These are phyloP conservation scores for Mortierella sp. DNA, from an alignment of 371 early-diverging fungal genomes.

Conservation along the genomic window DNA sequence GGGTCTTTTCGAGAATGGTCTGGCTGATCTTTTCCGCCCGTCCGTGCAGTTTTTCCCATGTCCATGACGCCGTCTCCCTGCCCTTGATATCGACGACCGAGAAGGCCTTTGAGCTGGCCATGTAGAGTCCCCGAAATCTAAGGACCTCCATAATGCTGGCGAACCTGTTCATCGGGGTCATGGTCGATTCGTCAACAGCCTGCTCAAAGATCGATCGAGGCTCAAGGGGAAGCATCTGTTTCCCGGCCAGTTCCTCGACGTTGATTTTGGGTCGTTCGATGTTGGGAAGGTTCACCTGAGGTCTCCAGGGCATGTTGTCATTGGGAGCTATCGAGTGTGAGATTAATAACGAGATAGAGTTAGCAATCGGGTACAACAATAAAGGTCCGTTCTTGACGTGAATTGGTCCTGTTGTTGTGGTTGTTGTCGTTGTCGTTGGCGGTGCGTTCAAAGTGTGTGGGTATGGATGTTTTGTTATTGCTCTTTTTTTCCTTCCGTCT, in stretches of 20 bases:
- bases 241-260: slow-evolving; percentile 56
- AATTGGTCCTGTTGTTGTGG: too few relatives aligned
- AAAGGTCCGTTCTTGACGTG: too few relatives aligned
- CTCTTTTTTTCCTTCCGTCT: not conserved
- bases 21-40: slow-evolving; percentile 79
- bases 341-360: slow-evolving; percentile 2
- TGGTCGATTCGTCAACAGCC: slow-evolving; percentile 54
- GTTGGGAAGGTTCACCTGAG: slow-evolving; percentile 48
- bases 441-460: not conserved
- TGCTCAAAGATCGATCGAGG: slow-evolving; percentile 53
- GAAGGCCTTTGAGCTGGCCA: slow-evolving; percentile 66
- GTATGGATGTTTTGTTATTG: not conserved
- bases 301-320: slow-evolving; percentile 54
- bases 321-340: slow-evolving; percentile 40
- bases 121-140: slow-evolving; percentile 52
- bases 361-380: too few relatives aligned
- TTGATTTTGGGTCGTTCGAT: slow-evolving; percentile 54
- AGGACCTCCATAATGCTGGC: slow-evolving; percentile 48
- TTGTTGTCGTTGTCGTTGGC: slow-evolving; percentile 4
- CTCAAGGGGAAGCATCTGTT: slow-evolving; percentile 57
- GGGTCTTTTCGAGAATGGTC: slow-evolving; percentile 68
- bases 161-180: slow-evolving; percentile 57
- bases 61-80: slow-evolving; percentile 71
- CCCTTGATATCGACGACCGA: slow-evolving; percentile 83
- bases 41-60: slow-evolving; percentile 82